Base-by-base conservation (phyloP, 257 asterid genomes). In the Capsicum chinense region DNA sequence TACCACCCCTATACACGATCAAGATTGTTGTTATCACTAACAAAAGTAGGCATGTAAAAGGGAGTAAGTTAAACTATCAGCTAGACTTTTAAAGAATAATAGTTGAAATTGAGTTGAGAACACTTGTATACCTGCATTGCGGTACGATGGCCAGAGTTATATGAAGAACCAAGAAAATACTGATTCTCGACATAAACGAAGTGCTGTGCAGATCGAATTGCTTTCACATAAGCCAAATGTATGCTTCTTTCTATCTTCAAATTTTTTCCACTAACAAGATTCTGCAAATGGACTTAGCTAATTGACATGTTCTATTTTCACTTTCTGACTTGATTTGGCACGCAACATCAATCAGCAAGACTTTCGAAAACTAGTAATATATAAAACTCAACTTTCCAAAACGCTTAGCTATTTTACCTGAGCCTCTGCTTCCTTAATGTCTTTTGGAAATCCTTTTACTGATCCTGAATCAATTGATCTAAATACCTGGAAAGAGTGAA, bases 391-490 rank as follows among this genome's bases (percentile, higher is more conserved):
- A 56, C 9, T 47, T 26, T 17, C 52, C 52, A 5, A 44, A 21
- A 6, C 44, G 14, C 59, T 47, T 81, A 81, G 48, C 54, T 42
- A 63, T 68, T 56, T 35, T 68, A 97, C 99, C 90, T 93, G 91
- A 48, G 88, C 91, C 83, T 88, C 93, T 62, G 93, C 94, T 83
- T 64, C 86, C 62, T 87, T 91, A 83, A 89, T 92, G 81, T 85
- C 89, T 85, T 93, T 92, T 56, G 99, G 99, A 78, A 97, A 97
- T 67, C 99, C 99, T 88, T 92, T 95, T 80, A 97, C 84, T 2
- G 98, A 97, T 71, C 99, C 99, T 0, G 99, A 97, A 88, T 97
- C 99, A 81, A 97, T 93, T 19, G 99, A 97, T 83, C 98, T 97
- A 70, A 97, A 97, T 82, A 97, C 90, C 98, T 97, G 90, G 50